A percentile compares a stretch with the other conserved stretches of the same genome.
phyloP scores from a whole-genome alignment of 179 eudicot species.

The Camellia oleifera region DNA sequence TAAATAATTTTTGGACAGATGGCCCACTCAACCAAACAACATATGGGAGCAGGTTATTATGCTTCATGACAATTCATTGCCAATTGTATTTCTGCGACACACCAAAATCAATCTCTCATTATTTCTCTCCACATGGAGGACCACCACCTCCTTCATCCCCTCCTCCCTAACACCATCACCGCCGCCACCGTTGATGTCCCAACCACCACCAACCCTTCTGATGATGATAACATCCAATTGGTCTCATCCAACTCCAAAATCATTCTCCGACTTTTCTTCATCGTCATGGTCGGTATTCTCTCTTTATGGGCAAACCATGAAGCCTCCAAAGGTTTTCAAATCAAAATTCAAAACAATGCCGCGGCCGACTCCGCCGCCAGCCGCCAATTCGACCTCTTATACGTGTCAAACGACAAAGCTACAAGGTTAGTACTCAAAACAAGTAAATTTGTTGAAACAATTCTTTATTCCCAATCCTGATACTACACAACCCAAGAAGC shows the following conservation, averaged over 20 bases:
- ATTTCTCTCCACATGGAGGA: slow-evolving; percentile 15
- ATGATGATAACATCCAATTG: background rate
- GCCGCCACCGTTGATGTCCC: background rate
- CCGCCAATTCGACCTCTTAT: slow-evolving; percentile 45
- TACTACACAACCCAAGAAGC: slow-evolving; percentile 26
- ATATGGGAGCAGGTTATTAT: no score
- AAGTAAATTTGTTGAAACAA: slow-evolving; percentile 29
- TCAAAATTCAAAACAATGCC: slow-evolving; percentile 40
- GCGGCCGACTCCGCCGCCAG: slow-evolving; percentile 25
- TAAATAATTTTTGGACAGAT: no score
- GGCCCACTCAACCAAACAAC: no score
- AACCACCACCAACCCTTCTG: background rate
- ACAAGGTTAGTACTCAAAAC: slow-evolving; percentile 38
- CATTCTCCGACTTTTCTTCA: slow-evolving; percentile 24
- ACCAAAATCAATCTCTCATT: background rate
- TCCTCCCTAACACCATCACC: slow-evolving; percentile 16
- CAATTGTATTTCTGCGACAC: background rate
- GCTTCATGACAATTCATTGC: no score
- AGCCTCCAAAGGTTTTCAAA: slow-evolving; percentile 59
- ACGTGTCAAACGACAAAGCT: slow-evolving; percentile 51
- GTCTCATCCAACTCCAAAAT: slow-evolving; percentile 26
- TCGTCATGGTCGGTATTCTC: slow-evolving; percentile 33
- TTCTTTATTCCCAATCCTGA: slow-evolving; percentile 31
- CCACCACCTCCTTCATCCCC: slow-evolving; percentile 21
- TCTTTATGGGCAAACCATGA: slow-evolving; percentile 62